Base-by-base conservation (phyloP, 148 eudicot genomes). In the Rheum nobile region DNA sequence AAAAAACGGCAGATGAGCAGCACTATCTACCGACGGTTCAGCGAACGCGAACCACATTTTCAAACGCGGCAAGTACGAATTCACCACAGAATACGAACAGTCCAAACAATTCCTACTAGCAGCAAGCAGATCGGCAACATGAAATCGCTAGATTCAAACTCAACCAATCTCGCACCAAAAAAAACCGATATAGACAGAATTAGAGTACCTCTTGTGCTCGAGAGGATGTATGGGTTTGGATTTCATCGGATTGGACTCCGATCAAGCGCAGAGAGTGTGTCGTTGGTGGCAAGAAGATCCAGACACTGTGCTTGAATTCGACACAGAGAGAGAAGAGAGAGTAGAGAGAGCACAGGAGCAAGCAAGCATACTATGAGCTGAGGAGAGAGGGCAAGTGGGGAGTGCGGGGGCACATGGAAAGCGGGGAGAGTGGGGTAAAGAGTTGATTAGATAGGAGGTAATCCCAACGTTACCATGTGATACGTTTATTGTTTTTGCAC, bases 161-260 rank as follows among this genome's bases (percentile, higher is more conserved):
- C 14, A 39, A 70, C 4, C 72, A 70, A 39, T 39, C 47, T 43
- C 29, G 48, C 48, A 41, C 29, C 73, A 5, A 39, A 38, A 41
- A 21, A 28, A 21, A 71, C 14, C 4, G 11, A 34, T 19, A 35
- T 0, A 3, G 6, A 71, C 7, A 22, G 29, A 22, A 38, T 16
- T n/a, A 22, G 73, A 12, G 75, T 73, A 73, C 75, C 75, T 73
- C 65, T 73, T 73, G 41, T 73, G 75, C 59, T 73, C 75, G 75
- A 73, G 31, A 73, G 75, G 14, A 41, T 31, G 38, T 31, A 65
- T 1, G 70, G 70, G 9, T 6, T 65, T 65, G 22, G 70, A 32
- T 65, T 65, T 65, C 70, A 65, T 65, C 39, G 70, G 10, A 32
- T 4, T 7, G 39, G 10, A 65, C 16, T 65, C 70, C 70, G 38